phyloP scores from a whole-genome alignment of 2,329 filamentous ascomycete genomes.

The Botrytis paeoniae region DNA sequence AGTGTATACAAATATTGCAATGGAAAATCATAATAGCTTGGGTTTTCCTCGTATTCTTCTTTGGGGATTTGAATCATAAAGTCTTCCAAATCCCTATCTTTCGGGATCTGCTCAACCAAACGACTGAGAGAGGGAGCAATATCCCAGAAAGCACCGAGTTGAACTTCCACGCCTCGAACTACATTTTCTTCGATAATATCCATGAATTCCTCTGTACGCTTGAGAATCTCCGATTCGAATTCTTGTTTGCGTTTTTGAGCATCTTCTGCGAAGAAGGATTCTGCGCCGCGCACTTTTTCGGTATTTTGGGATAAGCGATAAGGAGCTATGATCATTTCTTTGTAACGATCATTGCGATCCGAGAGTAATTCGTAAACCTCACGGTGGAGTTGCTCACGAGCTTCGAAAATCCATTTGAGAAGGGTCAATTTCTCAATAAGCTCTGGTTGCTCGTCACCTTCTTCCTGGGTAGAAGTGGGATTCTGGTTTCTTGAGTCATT shows the following conservation, averaged over 20 bases:
- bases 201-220: slow-evolving; percentile 73
- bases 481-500: slow-evolving; percentile 61
- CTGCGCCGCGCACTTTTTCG: slow-evolving; percentile 75
- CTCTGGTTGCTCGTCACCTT: slow-evolving; percentile 93
- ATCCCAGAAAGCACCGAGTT: slow-evolving; percentile 95
- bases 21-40: slow-evolving; percentile 74
- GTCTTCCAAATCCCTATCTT: slow-evolving; percentile 42
- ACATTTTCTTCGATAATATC: slow-evolving; percentile 81
- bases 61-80: slow-evolving; percentile 77
- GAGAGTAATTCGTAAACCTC: slow-evolving; percentile 81
- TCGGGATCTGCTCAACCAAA: slow-evolving; percentile 76
- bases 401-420: slow-evolving; percentile 95
- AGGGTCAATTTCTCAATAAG: slow-evolving; percentile 90
- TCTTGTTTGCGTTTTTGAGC: slow-evolving; percentile 66
- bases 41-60: slow-evolving; percentile 81
- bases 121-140: slow-evolving; percentile 80
- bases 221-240: slow-evolving; percentile 68
- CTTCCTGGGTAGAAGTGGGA: slow-evolving; percentile 85
- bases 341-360: slow-evolving; percentile 83
- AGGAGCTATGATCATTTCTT: slow-evolving; percentile 76
- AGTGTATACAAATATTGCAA: slow-evolving; percentile 88
- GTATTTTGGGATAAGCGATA: slow-evolving; percentile 72
- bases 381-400: slow-evolving; percentile 81
- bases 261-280: slow-evolving; percentile 80
- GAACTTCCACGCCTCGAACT: slow-evolving; percentile 81